phyloP scores from a whole-genome alignment of 257 asterid species.

The Voacanga thouarsii region DNA sequence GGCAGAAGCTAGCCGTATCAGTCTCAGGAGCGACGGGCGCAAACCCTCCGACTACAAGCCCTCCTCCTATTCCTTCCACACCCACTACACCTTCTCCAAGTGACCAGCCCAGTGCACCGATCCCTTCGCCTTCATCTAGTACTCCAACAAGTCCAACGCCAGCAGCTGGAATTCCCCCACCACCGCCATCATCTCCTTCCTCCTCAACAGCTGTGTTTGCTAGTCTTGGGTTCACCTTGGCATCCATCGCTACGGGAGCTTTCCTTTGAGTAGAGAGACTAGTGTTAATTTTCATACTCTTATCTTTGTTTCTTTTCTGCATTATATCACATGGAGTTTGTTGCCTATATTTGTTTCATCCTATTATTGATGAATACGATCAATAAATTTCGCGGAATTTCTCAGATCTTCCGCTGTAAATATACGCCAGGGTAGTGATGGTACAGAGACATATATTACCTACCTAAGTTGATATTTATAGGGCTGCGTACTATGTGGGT shows the following conservation, averaged over 20 bases:
- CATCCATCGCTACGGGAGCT: neutral
- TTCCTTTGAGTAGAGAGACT: neutral
- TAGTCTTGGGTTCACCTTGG: neutral
- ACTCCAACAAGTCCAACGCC: neutral
- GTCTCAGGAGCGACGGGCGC: slow-evolving; percentile 33
- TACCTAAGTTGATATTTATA: no score
- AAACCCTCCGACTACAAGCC: slow-evolving; percentile 16
- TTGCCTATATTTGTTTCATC: no score
- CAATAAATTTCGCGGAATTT: no score
- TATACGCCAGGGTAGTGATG: no score
- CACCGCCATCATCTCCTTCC: slow-evolving; percentile 12
- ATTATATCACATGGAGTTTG: no score
- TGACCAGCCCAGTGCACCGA: slow-evolving; percentile 5
- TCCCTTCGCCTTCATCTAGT: slow-evolving; percentile 1
- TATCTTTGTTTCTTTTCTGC: no score
- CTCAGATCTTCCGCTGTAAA: no score
- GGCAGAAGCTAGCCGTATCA: slow-evolving; percentile 39
- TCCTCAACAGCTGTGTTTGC: slow-evolving; percentile 8
- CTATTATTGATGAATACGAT: no score
- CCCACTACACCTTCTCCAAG: neutral
- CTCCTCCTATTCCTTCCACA: neutral
- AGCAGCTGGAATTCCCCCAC: slow-evolving; percentile 2
- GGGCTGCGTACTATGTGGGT: no score
- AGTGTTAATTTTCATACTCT: no score
- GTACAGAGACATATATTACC: no score